Evolutionary conservation across 2,329 filamentous ascomycete genomes (phyloP).

Genomic region (Colletotrichum ledebouriae): DNA sequence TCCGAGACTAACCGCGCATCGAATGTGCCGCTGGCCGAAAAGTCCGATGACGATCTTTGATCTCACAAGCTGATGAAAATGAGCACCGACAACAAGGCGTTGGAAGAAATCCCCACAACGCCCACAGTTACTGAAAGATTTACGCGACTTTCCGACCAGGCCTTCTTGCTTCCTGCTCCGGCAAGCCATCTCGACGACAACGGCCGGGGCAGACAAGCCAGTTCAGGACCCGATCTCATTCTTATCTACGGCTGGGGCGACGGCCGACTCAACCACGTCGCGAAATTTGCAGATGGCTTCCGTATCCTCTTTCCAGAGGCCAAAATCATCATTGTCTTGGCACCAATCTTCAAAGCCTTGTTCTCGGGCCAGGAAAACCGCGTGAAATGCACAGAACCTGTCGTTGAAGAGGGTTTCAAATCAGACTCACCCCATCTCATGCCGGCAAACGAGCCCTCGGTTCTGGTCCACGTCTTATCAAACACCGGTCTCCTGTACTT

Average conservation of each 20-base stretch:
- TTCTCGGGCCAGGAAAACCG: conserved; percentile 59
- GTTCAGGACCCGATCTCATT: conserved; percentile 56
- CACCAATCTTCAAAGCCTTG: conserved; percentile 61
- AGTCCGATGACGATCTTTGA: too few relatives aligned
- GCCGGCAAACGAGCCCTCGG: conserved; percentile 46
- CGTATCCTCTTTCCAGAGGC: conserved; percentile 62
- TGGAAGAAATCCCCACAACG: too few relatives aligned
- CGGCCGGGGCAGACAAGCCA: not conserved
- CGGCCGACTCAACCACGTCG: conserved; percentile 64
- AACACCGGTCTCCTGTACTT: conserved; percentile 69
- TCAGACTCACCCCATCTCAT: conserved; percentile 43
- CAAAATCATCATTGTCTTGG: conserved; percentile 64
- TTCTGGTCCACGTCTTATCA: conserved; percentile 69
- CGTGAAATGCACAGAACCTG: conserved; percentile 58
- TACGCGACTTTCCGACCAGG: not conserved
- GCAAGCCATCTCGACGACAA: not conserved
- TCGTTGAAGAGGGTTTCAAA: conserved; percentile 54
- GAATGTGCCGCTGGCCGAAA: too few relatives aligned
- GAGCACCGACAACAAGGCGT: too few relatives aligned
- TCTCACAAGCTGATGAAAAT: too few relatives aligned
- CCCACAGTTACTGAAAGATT: not conserved
- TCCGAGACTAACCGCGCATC: too few relatives aligned
- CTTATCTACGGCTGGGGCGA: conserved; percentile 72
- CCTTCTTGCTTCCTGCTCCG: not conserved
- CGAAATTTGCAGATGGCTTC: conserved; percentile 69